phyloP scores from a whole-genome alignment of 2,329 filamentous ascomycete genomes.

The Cadophora sp. region DNA sequence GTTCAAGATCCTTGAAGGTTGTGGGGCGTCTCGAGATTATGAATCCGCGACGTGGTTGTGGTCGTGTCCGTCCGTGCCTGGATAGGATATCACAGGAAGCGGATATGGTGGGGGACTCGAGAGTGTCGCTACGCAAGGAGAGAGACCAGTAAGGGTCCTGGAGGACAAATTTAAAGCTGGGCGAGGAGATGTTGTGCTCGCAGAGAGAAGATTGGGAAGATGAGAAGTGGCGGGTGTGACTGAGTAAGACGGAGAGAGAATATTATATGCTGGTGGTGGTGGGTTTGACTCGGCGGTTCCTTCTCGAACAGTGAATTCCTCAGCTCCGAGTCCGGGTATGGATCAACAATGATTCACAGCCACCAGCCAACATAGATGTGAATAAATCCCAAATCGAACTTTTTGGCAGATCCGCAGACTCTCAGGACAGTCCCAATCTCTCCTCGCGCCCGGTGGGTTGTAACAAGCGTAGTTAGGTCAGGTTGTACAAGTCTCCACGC shows the following conservation, averaged over 20 bases:
- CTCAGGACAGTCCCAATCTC: background rate
- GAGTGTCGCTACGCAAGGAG: background rate
- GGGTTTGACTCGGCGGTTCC: slow-evolving; percentile 11
- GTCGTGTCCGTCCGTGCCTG: slow-evolving; percentile 24
- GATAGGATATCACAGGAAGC: background rate
- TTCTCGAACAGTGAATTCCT: slow-evolving; percentile 18
- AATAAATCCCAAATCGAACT: background rate
- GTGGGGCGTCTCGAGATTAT: slow-evolving; percentile 27
- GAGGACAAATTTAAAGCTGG: background rate
- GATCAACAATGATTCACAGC: slow-evolving; percentile 18
- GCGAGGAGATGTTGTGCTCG: background rate
- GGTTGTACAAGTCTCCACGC: slow-evolving; percentile 10
- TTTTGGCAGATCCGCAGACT: background rate
- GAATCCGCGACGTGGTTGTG: slow-evolving; percentile 23
- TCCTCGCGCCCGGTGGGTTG: background rate
- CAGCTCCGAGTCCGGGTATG: background rate
- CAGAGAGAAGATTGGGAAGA: slow-evolving; percentile 6
- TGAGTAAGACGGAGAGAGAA: slow-evolving; percentile 7
- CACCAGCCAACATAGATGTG: background rate
- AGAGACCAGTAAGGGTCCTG: background rate
- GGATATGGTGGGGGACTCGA: slow-evolving; percentile 18
- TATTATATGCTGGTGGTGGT: slow-evolving; percentile 6
- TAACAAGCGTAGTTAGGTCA: background rate
- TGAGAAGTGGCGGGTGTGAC: background rate
- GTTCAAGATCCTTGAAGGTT: slow-evolving; percentile 12